A percentile compares a stretch with the other conserved stretches of the same genome.
phyloP scores from a whole-genome alignment of 208 protist species.

The Acanthamoeba lenticulata region DNA sequence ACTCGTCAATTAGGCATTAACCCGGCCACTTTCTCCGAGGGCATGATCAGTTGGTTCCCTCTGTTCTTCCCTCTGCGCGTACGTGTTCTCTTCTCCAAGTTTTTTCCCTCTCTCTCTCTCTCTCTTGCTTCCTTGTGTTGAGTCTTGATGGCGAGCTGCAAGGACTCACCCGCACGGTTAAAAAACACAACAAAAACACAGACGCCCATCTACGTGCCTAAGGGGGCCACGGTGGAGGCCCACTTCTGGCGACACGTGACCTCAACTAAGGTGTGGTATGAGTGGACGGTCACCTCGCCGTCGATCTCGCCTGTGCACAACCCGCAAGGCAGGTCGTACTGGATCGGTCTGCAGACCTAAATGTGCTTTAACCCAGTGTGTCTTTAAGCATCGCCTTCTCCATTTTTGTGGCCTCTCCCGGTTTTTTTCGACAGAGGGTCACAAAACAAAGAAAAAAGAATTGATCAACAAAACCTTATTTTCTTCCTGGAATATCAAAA shows the following conservation, averaged over 20 bases:
- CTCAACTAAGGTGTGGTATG: slow-evolving; percentile 90
- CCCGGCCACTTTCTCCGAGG: slow-evolving; percentile 83
- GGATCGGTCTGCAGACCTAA: slow-evolving; percentile 81
- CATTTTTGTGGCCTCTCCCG: no score
- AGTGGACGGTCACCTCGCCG: slow-evolving; percentile 88
- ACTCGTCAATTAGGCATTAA: slow-evolving; percentile 78
- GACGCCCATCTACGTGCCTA: slow-evolving; percentile 80
- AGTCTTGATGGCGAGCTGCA: not conserved
- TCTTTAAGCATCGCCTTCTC: no score
- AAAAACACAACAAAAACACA: no score
- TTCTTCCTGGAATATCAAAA: no score
- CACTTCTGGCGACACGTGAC: slow-evolving; percentile 73
- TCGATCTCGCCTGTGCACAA: slow-evolving; percentile 86
- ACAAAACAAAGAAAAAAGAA: no score
- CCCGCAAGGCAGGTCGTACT: slow-evolving; percentile 86
- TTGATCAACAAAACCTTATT: no score
- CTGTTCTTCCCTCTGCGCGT: slow-evolving; percentile 68
- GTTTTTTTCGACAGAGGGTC: no score
- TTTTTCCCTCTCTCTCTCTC: not conserved
- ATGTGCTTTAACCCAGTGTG: no score
- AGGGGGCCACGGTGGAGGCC: slow-evolving; percentile 74
- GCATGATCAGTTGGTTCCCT: slow-evolving; percentile 93
- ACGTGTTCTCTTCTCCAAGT: not conserved
- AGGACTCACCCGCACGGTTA: slow-evolving; percentile 62
- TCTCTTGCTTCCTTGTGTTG: not conserved